Base-by-base conservation (phyloP, 495 filamentous ascomycete species). In the Xylaria palmicola region DNA sequence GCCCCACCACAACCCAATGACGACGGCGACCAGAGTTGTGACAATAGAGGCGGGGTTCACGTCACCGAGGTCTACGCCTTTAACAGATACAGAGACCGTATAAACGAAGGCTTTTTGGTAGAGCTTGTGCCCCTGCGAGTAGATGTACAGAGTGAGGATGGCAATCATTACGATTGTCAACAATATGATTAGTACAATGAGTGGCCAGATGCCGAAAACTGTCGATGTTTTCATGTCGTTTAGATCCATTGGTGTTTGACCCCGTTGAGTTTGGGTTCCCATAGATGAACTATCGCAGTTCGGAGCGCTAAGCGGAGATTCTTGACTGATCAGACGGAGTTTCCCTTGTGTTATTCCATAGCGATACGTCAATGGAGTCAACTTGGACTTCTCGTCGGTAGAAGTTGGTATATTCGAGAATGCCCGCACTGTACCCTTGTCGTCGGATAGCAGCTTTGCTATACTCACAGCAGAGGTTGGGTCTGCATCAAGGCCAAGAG, bases 1-100 rank as follows among this genome's bases (percentile, higher is more conserved):
- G 27, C 68, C 64, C 75, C 75, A 78, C 73, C 73, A 78, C 1
- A 78, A 48, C 19, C 69, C 73, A 55, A 75, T 56, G 3, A 17
- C 53, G 37, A 70, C 62, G 10, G 65, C 65, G 29, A 70, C 32
- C 26, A 70, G 51, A 6, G 68, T 70, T n/a, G 68, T 66, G 24
- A 70, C 41, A 30, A 70, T 62, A 0, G 68, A 70, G 22, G 74
- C 70, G 0, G 75, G 73, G 6, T 69, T 73, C 6, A 77, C 54
- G 0, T 66, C 57, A 4, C 67, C 63, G 0, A 73, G n/a, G 29
- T 63, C 56, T 30, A 60, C 64, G 15, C 67, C 59, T 3, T 65
- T 27, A 12, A 73, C 54, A 9, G 70, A 65, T 9, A 77, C 17
- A 19, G 68, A 48, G 17, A 72, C n/a, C 6, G 66, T 40, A 32